Base-by-base conservation (phyloP, 805 yeast species). In the Pichia nanzhaoensis region DNA sequence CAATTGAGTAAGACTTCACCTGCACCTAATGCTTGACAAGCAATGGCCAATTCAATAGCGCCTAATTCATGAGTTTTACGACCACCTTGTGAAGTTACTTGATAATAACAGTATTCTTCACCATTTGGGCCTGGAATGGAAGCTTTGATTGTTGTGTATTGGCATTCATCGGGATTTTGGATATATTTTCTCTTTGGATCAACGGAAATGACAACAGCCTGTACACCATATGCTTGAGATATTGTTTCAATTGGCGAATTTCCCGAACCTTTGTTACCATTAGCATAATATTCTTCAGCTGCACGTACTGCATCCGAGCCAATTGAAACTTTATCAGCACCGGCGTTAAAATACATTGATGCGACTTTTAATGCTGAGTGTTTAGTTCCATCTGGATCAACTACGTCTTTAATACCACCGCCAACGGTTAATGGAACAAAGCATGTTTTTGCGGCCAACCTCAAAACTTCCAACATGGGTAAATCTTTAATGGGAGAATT, bases 351-450 rank as follows among this genome's bases (percentile, higher is more conserved):
- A 61, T 93, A 93, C 53, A 89, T 68, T 33, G 86, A 77, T 0
- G 99, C 99, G 24, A 93, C 96, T 41, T 89, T 84, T 31, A 84
- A 74, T 0, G 98, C 98, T 6, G 96, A 81, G 13, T 87, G 78
- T 8, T 64, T 56, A 7, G 84, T 79, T 28, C 95, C 95, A 52
- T 77, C 86, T 1, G 95, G 95, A 54, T 93, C 98, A 22, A 77
- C 75, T 52, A 87, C 78, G 61, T 91, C 98, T 53, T 86, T 81
- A 51, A 93, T 93, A 39, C 99, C 99, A 47, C 99, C 99, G 37
- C 99, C 99, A 35, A 93, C 96, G 0, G 99, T 93, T 51, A 93
- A 71, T 8, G 99, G 99, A 13, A 93, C 99, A 67, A 93, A 93
- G 41, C 91, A 85, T 1, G 95, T 82, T 63, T 84, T 82, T 12